Conservation (phyloP, 2,329 filamentous ascomycete genomes). For the Didymella keratinophila region DNA sequence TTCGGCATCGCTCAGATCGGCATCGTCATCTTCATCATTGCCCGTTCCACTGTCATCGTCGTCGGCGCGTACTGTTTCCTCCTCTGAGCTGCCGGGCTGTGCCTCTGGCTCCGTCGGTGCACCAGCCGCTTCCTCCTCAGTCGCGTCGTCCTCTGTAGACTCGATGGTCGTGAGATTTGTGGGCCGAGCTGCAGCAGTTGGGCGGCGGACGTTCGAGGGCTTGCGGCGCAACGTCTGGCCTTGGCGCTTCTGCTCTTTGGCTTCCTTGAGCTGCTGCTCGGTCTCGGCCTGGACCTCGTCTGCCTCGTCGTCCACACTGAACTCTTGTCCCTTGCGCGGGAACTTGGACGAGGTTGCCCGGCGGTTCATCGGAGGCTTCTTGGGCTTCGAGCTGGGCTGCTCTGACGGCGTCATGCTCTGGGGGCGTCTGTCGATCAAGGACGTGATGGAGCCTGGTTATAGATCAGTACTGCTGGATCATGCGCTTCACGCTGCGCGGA, state of each 20-base stretch:
- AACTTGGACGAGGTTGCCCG: slow-evolving; percentile 77
- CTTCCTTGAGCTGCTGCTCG: slow-evolving; percentile 30
- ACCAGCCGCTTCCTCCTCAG: slow-evolving; percentile 44
- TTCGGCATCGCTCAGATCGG: slow-evolving; percentile 85
- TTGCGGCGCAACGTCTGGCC: slow-evolving; percentile 56
- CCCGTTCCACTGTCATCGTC: slow-evolving; percentile 58
- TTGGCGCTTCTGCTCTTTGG: slow-evolving; percentile 29
- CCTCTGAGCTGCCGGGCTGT: slow-evolving; percentile 44
- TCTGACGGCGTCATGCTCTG: slow-evolving; percentile 33
- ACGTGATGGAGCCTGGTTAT: slow-evolving; percentile 46
- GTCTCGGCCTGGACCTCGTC: slow-evolving; percentile 68
- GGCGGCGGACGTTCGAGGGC: slow-evolving; percentile 60
- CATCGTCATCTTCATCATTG: slow-evolving; percentile 66
- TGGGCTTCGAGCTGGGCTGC: slow-evolving; percentile 53
- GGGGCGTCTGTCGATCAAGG: slow-evolving; percentile 42
- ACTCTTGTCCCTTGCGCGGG: slow-evolving; percentile 83
- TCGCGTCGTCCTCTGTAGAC: slow-evolving; percentile 56
- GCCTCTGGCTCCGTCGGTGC: slow-evolving; percentile 35
- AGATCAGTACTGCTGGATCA: slow-evolving; percentile 12
- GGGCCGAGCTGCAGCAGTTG: slow-evolving; percentile 52
- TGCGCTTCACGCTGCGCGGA: background rate
- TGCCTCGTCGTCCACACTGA: slow-evolving; percentile 88
- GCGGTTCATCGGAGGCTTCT: slow-evolving; percentile 76
- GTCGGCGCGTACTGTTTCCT: slow-evolving; percentile 49
- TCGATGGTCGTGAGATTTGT: slow-evolving; percentile 59